These are phyloP conservation scores for Orbilia ellipsospora DNA, from an alignment of 2,329 filamentous ascomycete genomes.

Conservation along the genomic window DNA sequence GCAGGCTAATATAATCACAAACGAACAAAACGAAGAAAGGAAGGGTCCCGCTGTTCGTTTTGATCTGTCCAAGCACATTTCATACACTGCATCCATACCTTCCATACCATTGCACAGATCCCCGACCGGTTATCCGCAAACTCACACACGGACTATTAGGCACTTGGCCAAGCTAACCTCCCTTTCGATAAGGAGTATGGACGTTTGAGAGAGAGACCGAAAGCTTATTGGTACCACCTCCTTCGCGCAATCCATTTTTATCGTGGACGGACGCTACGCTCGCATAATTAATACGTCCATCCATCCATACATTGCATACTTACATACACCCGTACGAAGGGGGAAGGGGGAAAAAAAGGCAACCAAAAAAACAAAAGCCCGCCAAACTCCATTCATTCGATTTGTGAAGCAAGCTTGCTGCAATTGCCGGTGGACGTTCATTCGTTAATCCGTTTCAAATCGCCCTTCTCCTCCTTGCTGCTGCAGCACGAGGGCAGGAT, in stretches of 20 bases:
- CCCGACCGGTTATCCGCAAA: constrained; percentile 25
- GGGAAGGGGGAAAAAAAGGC: background rate
- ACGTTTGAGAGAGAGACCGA: constrained; percentile 23
- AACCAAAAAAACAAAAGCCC: constrained; percentile 25
- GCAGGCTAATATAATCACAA: background rate
- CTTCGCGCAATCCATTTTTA: constrained; percentile 10
- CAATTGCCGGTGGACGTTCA: too few species aligned
- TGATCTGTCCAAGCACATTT: constrained; percentile 30
- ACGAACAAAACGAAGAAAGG: constrained; percentile 20
- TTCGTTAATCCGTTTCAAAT: constrained; percentile 21
- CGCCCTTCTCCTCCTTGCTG: constrained; percentile 53
- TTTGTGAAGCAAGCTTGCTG: too few species aligned
- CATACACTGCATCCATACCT: too few species aligned
- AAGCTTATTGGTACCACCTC: constrained; percentile 27
- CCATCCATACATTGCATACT: constrained; percentile 17
- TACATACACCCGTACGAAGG: background rate
- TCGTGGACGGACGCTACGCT: constrained; percentile 7
- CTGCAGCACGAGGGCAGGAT: constrained; percentile 18
- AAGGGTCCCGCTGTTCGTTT: background rate
- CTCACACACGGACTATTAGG: background rate
- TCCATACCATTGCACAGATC: background rate
- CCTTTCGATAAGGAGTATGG: constrained; percentile 45
- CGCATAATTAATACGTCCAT: constrained; percentile 17
- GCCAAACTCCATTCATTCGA: constrained; percentile 24
- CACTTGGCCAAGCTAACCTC: too few species aligned